Conservation (phyloP, 768 basidiomycete species). For the Collybiopsis luxurians region DNA sequence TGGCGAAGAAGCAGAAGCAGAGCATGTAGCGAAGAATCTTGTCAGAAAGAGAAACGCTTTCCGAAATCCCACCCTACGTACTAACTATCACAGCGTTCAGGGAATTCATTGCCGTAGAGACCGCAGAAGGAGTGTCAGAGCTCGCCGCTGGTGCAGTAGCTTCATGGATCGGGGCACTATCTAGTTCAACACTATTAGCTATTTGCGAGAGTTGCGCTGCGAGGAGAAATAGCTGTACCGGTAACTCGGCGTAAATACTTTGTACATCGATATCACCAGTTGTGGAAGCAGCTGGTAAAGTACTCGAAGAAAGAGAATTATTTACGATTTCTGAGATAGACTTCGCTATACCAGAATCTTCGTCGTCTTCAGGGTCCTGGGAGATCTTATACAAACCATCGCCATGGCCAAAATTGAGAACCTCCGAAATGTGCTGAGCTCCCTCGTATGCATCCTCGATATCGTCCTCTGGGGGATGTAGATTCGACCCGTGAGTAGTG, state of each 20-base stretch:
- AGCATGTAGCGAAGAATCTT: too few species aligned
- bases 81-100: too few species aligned
- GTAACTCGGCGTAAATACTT: conserved; percentile 61
- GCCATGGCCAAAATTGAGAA: conserved; percentile 69
- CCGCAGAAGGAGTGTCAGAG: too few species aligned
- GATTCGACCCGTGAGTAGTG: conserved; percentile 8
- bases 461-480: conserved; percentile 21
- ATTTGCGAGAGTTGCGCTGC: conserved; percentile 73
- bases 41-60: too few species aligned
- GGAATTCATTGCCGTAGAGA: too few species aligned
- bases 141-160: too few species aligned
- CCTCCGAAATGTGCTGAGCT: conserved; percentile 73
- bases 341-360: neutral
- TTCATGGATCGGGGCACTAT: too few species aligned
- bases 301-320: neutral
- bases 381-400: conserved; percentile 46
- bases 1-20: too few species aligned
- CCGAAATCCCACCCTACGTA: too few species aligned
- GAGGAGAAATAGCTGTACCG: conserved; percentile 69
- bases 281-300: neutral
- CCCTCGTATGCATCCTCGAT: conserved; percentile 72
- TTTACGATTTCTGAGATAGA: conserved; percentile 9
- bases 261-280: conserved; percentile 20
- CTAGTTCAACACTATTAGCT: conserved; percentile 33
- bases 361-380: conserved; percentile 3